phyloP scores from a whole-genome alignment of 257 asterid species.

The Solanum etuberosum region DNA sequence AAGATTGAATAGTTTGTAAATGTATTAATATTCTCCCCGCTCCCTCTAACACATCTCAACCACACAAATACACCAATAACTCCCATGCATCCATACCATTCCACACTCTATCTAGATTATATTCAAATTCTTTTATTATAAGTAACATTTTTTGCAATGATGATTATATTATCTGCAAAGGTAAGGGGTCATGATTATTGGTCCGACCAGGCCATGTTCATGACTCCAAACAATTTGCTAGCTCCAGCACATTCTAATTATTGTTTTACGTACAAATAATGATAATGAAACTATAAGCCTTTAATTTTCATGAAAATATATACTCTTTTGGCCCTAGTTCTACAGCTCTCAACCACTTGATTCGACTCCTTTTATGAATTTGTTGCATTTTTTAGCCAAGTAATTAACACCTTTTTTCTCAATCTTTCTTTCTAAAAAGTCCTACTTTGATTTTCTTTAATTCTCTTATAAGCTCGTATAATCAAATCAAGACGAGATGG shows the following conservation, averaged over 20 bases:
- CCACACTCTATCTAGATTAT: not conserved
- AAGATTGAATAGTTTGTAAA: not conserved
- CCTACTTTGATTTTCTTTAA: not conserved
- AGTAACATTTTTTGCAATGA: not conserved
- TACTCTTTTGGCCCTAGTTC: not conserved
- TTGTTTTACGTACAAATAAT: not conserved
- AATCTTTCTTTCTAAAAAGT: no score
- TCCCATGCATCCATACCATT: not conserved
- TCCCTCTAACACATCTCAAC: not conserved
- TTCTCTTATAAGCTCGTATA: not conserved
- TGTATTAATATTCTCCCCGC: no score
- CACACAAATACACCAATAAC: not conserved
- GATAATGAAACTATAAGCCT: not conserved
- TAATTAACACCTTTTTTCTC: no score
- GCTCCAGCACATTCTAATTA: not conserved
- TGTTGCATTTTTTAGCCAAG: no score
- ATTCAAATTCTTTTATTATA: not conserved
- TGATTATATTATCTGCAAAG: not conserved
- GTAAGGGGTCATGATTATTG: not conserved
- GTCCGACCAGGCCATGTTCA: not conserved
- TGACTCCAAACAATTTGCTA: not conserved
- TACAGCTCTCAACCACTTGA: no score
- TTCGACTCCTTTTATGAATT: no score
- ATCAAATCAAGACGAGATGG: no score
- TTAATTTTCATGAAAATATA: no score